Percentiles rank a stretch among this genome's conserved stretches.
phyloP scores from a whole-genome alignment of 2,329 filamentous ascomycete genomes.

The Beauveria scarabaeidicola region DNA sequence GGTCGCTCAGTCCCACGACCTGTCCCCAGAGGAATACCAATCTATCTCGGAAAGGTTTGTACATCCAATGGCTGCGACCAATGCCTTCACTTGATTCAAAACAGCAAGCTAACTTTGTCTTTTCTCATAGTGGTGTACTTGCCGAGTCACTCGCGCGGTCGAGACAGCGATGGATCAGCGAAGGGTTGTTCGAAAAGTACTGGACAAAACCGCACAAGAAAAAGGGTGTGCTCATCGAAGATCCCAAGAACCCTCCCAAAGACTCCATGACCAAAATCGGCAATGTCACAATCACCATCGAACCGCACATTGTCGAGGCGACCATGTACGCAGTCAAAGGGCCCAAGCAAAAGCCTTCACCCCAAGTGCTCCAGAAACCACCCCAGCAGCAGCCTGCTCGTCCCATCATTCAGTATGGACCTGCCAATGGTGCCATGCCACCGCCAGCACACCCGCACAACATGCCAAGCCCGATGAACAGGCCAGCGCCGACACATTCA shows the following conservation, averaged over 20 bases:
- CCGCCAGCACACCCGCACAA: slow-evolving; percentile 32
- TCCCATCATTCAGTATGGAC: slow-evolving; percentile 58
- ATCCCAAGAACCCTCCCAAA: slow-evolving; percentile 58
- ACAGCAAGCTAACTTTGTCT: slow-evolving; percentile 12
- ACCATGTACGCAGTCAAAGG: slow-evolving; percentile 66
- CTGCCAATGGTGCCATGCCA: slow-evolving; percentile 54
- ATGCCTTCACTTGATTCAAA: not conserved
- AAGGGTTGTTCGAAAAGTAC: slow-evolving; percentile 67
- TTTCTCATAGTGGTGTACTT: slow-evolving; percentile 55
- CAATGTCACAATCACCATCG: slow-evolving; percentile 64
- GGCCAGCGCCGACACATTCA: not conserved
- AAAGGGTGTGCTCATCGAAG: slow-evolving; percentile 55
- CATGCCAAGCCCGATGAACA: slow-evolving; percentile 9
- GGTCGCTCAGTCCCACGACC: slow-evolving; percentile 54
- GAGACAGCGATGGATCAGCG: slow-evolving; percentile 62
- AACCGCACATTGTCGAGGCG: slow-evolving; percentile 72
- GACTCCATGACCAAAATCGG: slow-evolving; percentile 67
- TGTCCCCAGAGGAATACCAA: slow-evolving; percentile 61
- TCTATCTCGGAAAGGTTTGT: slow-evolving; percentile 61
- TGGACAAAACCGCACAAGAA: slow-evolving; percentile 66
- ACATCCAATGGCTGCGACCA: slow-evolving; percentile 7
- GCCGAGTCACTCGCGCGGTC: slow-evolving; percentile 66
- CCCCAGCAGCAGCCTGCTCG: slow-evolving; percentile 19
- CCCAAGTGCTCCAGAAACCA: slow-evolving; percentile 19
- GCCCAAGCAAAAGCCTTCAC: slow-evolving; percentile 36